Conservation (phyloP, 2,329 filamentous ascomycete genomes). For the Aspergillus alliaceus region DNA sequence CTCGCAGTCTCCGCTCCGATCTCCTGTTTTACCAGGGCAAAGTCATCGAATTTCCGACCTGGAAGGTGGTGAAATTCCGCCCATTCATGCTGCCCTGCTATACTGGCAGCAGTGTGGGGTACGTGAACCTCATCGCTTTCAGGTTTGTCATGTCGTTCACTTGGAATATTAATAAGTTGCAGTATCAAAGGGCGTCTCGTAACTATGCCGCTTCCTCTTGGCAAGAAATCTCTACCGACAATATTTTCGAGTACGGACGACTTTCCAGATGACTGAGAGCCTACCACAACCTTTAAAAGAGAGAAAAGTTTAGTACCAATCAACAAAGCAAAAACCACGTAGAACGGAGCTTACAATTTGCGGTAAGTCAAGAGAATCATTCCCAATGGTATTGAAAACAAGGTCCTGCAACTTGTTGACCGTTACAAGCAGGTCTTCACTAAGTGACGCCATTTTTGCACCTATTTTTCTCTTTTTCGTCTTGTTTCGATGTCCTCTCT, state of each 20-base stretch:
- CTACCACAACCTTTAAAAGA: constrained; percentile 86
- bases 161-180: constrained; percentile 94
- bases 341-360: constrained; percentile 75
- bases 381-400: constrained; percentile 99
- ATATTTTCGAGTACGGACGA: constrained; percentile 99
- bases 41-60: constrained; percentile 84
- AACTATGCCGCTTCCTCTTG: constrained; percentile 93
- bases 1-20: constrained; percentile 96
- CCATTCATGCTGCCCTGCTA: constrained; percentile 71
- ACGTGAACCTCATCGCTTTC: constrained; percentile 65
- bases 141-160: constrained; percentile 66
- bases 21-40: constrained; percentile 88
- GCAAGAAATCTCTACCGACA: constrained; percentile 94
- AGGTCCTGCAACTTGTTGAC: constrained; percentile 99
- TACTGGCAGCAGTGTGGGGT: constrained; percentile 75
- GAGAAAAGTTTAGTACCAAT: constrained; percentile 10
- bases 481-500: not conserved
- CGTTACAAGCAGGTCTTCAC: constrained; percentile 89
- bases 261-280: constrained; percentile 97
- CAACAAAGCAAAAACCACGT: not conserved
- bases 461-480: not conserved
- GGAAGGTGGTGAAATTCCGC: constrained; percentile 96
- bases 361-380: constrained; percentile 93
- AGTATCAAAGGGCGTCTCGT: constrained; percentile 92
- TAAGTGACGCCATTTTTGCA: constrained; percentile 80